Base-by-base conservation (phyloP, 2,329 filamentous ascomycete species). In the Phyllosticta capitalensis region DNA sequence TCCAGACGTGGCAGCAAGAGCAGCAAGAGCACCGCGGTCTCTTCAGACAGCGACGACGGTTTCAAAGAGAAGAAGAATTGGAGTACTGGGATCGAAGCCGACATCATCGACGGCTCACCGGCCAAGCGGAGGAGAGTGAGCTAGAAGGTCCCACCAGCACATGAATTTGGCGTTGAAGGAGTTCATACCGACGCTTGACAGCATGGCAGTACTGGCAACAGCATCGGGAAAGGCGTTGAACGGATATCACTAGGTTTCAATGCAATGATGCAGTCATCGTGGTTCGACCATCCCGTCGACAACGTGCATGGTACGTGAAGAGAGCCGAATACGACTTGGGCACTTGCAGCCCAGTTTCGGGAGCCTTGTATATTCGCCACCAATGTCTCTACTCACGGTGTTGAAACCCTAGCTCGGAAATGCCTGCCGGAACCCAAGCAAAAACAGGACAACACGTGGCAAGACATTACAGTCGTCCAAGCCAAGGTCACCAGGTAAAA, bases 21-120 rank as follows among this genome's bases (percentile, higher is more conserved):
- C 12, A 19, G 20, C 30, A 22, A 51, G 19, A 52, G 52, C 10
- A n/a, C 9, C 5, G 33, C 20, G 7, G 56, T 30, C 20, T 50
- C 38, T 14, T 30, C 56, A 14, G 52, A 51, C 17, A 49, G 51
- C 24, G 54, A 53, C 19, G 24, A 38, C 3, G 50, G 19, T 20
- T 33, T n/a, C 19, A 54, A 50, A 21, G 21, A 21, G 14, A 58
- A 26, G 56, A 74, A 73, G 60, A 81, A 61, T 60, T 72, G 71
- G 63, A 75, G 77, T 12, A 52, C 49, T 12, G 19, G 49, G 20
- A 24, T 24, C 19, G 49, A 17, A 52, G 14, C n/a, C 3, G 38
- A 45, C 38, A n/a, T 14, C 6, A n/a, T 45, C n/a, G 38, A 45
- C 17, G 38, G 38, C 38, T 45, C 38, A n/a, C 38, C 38, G 14